Evolutionary conservation across 1,284 basidiomycete species (phyloP).

Genomic region (Puccinia novopanici): DNA sequence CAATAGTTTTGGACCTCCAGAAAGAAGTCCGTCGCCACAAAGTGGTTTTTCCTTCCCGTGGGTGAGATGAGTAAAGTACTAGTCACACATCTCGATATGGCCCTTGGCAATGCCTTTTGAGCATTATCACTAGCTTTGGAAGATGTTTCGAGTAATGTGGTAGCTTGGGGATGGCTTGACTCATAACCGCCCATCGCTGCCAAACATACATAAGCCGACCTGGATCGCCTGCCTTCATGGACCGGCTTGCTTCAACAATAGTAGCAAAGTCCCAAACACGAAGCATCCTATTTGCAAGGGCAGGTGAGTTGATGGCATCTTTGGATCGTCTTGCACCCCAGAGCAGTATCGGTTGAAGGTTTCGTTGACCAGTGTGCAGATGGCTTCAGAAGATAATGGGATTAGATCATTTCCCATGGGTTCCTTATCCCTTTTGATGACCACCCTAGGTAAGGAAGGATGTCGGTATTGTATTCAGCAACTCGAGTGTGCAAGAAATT

Average conservation of each 20-base stretch:
- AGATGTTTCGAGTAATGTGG: not conserved
- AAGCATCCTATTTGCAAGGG: not conserved
- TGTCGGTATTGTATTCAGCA: not conserved
- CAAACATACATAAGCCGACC: slow-evolving; percentile 13
- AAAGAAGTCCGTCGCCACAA: slow-evolving; percentile 14
- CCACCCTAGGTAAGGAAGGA: not conserved
- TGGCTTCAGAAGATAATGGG: not conserved
- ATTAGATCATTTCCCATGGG: not conserved
- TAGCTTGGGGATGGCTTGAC: slow-evolving; percentile 3
- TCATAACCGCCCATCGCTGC: slow-evolving; percentile 3
- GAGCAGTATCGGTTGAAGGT: not conserved
- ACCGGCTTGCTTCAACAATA: not conserved
- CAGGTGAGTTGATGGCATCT: not conserved
- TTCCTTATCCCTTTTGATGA: not conserved
- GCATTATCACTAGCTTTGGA: not conserved
- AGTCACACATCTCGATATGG: not conserved
- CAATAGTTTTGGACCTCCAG: slow-evolving; percentile 22
- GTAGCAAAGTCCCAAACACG: not conserved
- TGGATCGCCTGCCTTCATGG: slow-evolving; percentile 22
- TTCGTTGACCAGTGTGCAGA: not conserved
- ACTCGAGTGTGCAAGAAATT: not conserved
- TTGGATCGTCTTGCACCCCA: not conserved
- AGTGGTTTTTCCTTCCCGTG: not conserved
- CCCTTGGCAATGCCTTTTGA: not conserved
- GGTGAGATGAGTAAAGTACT: slow-evolving; percentile 10